A percentile compares a stretch with the other conserved stretches of the same genome.
These are phyloP conservation scores for Lipomyces anomalus DNA, from an alignment of 805 yeast genomes.

Conservation along the genomic window DNA sequence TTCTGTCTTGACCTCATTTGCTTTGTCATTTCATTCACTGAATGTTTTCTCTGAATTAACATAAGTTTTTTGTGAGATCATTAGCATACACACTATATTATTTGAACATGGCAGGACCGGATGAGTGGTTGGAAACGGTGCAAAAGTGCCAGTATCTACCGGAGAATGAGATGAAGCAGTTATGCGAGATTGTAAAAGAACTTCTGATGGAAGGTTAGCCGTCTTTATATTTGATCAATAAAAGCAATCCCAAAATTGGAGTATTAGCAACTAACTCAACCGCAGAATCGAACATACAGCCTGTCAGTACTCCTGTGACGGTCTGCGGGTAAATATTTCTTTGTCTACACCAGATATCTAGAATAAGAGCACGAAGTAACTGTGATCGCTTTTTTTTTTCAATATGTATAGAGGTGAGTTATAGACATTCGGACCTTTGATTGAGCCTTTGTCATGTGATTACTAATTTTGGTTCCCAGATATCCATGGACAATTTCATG, in stretches of 20 bases:
- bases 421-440: neutral
- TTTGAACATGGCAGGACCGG: constrained; percentile 66
- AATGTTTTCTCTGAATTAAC: too few relatives aligned
- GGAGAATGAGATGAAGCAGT: constrained; percentile 91
- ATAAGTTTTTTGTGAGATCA: too few relatives aligned
- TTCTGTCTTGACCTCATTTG: too few relatives aligned
- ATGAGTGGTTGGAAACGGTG: constrained; percentile 92
- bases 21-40: too few relatives aligned
- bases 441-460: neutral
- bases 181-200: constrained; percentile 93
- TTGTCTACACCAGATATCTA: too few relatives aligned
- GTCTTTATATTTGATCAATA: neutral
- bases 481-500: constrained; percentile 97
- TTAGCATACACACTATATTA: too few relatives aligned
- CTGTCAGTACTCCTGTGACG: constrained; percentile 87
- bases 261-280: neutral
- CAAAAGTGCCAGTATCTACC: constrained; percentile 82
- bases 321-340: constrained; percentile 55
- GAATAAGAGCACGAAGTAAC: too few relatives aligned
- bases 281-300: constrained; percentile 80
- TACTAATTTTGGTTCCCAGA: constrained; percentile 39
- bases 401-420: constrained; percentile 11
- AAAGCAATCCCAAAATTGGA: too few relatives aligned
- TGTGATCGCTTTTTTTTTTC: neutral
- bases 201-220: constrained; percentile 68